Conservation (phyloP, 176 grass and related monocot genomes). For the Juncus inflexus region DNA sequence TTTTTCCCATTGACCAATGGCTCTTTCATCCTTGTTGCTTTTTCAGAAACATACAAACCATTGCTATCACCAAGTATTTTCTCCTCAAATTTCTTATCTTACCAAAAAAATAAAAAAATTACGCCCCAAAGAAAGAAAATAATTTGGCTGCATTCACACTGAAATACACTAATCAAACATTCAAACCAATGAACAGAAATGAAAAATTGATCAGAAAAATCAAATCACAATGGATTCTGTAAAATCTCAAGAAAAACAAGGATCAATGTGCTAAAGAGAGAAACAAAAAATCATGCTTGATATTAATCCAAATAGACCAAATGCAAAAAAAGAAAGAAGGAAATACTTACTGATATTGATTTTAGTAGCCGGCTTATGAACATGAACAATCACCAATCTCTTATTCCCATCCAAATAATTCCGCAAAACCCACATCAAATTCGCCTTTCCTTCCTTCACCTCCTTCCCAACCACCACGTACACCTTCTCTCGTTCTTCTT, state of each 20-base stretch:
- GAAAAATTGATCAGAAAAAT: neutral
- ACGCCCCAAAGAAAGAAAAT: neutral
- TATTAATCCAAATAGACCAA: neutral
- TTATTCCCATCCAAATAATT: slow-evolving; percentile 27
- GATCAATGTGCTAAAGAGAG: neutral
- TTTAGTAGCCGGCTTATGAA: slow-evolving; percentile 46
- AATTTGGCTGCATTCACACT: neutral
- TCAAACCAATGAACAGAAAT: neutral
- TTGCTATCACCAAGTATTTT: neutral
- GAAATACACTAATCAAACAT: neutral
- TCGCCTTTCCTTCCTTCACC: slow-evolving; percentile 46
- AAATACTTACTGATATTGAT: slow-evolving; percentile 54
- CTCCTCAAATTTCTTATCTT: neutral
- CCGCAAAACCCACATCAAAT: slow-evolving; percentile 58
- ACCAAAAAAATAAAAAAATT: neutral
- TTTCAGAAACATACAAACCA: neutral
- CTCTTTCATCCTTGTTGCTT: slow-evolving; percentile 19
- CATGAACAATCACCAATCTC: slow-evolving; percentile 55
- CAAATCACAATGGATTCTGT: neutral
- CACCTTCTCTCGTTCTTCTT: slow-evolving; percentile 21
- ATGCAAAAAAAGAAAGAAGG: neutral
- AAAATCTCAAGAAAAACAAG: slow-evolving; percentile 1
- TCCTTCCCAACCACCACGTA: slow-evolving; percentile 49
- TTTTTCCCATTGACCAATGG: too few species aligned
- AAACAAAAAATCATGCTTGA: neutral